These are phyloP conservation scores for Venturia asperata DNA, from an alignment of 2,329 filamentous ascomycete species.

Conservation along the genomic window DNA sequence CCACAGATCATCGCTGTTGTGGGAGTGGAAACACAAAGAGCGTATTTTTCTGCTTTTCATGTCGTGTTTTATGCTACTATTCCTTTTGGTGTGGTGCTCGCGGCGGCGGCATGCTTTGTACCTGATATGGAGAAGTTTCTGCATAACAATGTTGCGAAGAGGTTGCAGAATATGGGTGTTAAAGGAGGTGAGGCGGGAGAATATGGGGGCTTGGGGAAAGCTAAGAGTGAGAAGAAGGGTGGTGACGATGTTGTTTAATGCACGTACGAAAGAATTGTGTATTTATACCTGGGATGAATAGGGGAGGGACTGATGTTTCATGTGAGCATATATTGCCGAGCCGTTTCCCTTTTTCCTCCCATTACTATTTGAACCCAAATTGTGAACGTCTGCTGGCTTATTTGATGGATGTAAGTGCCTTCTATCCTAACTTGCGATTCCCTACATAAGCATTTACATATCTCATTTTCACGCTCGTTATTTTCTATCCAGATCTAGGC, in stretches of 20 bases:
- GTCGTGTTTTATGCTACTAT: constrained; percentile 27
- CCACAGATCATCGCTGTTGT: constrained; percentile 24
- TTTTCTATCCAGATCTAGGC: not conserved
- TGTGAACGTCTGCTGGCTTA: too few relatives aligned
- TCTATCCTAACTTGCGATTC: too few relatives aligned
- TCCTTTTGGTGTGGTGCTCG: constrained; percentile 26
- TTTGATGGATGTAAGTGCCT: too few relatives aligned
- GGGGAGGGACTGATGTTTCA: not conserved
- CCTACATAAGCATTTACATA: too few relatives aligned
- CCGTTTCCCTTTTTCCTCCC: not conserved
- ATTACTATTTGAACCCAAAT: too few relatives aligned
- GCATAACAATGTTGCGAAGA: constrained; percentile 26
- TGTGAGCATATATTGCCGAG: not conserved
- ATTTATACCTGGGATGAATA: not conserved
- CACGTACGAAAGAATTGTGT: not conserved
- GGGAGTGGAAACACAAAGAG: constrained; percentile 22
- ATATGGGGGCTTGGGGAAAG: not conserved
- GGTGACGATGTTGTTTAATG: not conserved
- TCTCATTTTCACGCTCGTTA: too few relatives aligned
- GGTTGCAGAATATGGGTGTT: constrained; percentile 22
- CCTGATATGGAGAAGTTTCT: constrained; percentile 27
- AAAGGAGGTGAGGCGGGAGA: constrained; percentile 17
- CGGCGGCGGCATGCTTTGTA: constrained; percentile 23
- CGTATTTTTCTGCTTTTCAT: constrained; percentile 22
- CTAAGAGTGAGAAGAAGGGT: constrained; percentile 1